These are phyloP conservation scores for Tylopilus subfusipes DNA, from an alignment of 768 basidiomycete genomes.

Conservation along the genomic window DNA sequence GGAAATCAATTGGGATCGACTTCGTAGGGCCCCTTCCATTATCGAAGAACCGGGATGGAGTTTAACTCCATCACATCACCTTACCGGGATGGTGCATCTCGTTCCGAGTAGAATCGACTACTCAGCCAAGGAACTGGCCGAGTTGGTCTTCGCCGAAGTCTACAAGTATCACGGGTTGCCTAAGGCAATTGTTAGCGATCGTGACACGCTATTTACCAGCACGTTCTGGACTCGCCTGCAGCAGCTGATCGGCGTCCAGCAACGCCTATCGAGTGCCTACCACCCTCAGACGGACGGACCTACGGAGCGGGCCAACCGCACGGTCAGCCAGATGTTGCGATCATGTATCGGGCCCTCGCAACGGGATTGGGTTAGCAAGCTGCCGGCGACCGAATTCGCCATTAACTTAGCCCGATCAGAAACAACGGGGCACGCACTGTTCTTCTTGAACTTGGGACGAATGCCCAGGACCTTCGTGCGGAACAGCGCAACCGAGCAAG, in stretches of 20 bases:
- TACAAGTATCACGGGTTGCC: slow-evolving; percentile 30
- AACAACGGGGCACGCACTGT: slow-evolving; percentile 18
- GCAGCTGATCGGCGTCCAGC: no score
- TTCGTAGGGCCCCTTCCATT: slow-evolving; percentile 37
- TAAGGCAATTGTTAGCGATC: slow-evolving; percentile 19
- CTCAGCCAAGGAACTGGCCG: slow-evolving; percentile 33
- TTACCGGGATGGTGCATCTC: slow-evolving; percentile 24
- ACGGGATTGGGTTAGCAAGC: slow-evolving; percentile 14
- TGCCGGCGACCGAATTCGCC: slow-evolving; percentile 18
- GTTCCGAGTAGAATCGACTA: slow-evolving; percentile 22
- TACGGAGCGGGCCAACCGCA: background rate
- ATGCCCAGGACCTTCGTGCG: slow-evolving; percentile 18
- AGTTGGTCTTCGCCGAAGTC: slow-evolving; percentile 33
- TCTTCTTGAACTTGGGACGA: slow-evolving; percentile 10
- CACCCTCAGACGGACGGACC: background rate
- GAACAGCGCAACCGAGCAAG: slow-evolving; percentile 2
- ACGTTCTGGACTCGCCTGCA: background rate
- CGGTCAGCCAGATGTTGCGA: background rate
- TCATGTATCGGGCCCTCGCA: background rate
- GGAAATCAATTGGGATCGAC: slow-evolving; percentile 17
- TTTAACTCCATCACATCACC: slow-evolving; percentile 25
- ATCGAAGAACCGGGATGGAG: slow-evolving; percentile 1
- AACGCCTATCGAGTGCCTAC: background rate
- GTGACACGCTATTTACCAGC: slow-evolving; percentile 20
- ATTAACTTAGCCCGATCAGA: slow-evolving; percentile 17